A percentile compares a stretch with the other conserved stretches of the same genome.
phyloP scores from a whole-genome alignment of 176 grass and related monocot species.

The Musa itinerans region DNA sequence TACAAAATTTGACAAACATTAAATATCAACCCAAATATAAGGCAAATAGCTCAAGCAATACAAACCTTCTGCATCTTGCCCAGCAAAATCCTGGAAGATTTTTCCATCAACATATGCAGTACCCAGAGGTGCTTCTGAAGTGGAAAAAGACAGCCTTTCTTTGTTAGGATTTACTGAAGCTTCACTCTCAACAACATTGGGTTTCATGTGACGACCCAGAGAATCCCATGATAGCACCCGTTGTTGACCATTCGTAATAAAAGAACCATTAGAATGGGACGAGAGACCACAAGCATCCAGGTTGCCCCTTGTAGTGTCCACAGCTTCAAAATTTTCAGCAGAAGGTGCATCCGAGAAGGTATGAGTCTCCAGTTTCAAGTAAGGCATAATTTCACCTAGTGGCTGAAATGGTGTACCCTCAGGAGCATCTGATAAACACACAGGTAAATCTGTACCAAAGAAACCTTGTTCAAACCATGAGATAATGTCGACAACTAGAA shows the following conservation, averaged over 20 bases:
- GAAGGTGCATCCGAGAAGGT: conserved; percentile 4
- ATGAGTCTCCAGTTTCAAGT: conserved; percentile 49
- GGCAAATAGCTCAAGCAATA: conserved; percentile 5
- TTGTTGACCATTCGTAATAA: conserved; percentile 28
- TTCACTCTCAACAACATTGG: conserved; percentile 33
- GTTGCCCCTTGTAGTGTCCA: conserved; percentile 33
- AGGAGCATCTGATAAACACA: conserved; percentile 58
- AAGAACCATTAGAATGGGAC: conserved; percentile 23
- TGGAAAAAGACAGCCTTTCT: conserved; percentile 20
- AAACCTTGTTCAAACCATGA: conserved; percentile 96
- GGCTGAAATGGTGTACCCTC: conserved; percentile 63
- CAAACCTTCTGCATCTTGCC: conserved; percentile 58
- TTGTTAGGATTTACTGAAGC: conserved; percentile 14
- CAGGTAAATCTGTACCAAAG: conserved; percentile 82
- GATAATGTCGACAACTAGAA: conserved; percentile 76
- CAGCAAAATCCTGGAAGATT: conserved; percentile 33
- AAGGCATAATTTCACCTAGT: conserved; percentile 77
- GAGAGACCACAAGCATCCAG: conserved; percentile 27
- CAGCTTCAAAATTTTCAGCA: conserved; percentile 32
- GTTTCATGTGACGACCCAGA: conserved; percentile 25
- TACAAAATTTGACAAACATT: not conserved
- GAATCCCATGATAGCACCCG: conserved; percentile 7
- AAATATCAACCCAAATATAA: not conserved
- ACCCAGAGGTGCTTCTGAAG: conserved; percentile 16
- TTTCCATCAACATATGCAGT: conserved; percentile 22